Percentiles rank a stretch among this genome's conserved stretches.
Conservation (phyloP, 768 basidiomycete species). For the Trametes cinnabarina region DNA sequence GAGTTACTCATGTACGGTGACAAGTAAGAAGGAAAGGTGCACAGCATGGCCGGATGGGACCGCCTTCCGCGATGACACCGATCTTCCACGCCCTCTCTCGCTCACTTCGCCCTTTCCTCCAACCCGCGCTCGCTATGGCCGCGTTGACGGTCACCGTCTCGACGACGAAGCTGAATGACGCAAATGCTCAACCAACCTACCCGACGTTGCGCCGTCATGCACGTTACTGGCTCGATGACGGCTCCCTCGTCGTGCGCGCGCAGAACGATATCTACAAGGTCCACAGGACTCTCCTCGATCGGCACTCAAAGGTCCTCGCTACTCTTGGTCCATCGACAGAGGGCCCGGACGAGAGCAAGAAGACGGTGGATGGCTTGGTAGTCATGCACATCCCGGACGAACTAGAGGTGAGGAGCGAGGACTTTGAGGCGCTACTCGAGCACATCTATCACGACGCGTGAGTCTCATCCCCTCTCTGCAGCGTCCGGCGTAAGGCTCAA, state of each 20-base stretch:
- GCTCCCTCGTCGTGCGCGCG: conserved; percentile 51
- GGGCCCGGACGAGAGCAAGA: neutral
- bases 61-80: conserved; percentile 3
- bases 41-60: neutral
- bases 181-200: neutral
- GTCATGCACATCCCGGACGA: conserved; percentile 37
- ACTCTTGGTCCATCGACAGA: conserved; percentile 10
- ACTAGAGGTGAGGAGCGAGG: conserved; percentile 39
- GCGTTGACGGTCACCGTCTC: conserved; percentile 7
- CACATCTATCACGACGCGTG: conserved; percentile 70
- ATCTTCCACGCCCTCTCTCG: neutral
- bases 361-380: conserved; percentile 1
- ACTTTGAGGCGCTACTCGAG: conserved; percentile 57
- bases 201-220: conserved; percentile 36
- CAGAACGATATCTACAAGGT: conserved; percentile 52
- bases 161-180: neutral
- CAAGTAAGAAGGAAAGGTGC: neutral
- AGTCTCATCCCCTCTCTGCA: conserved; percentile 31
- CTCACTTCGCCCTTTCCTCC: neutral
- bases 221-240: conserved; percentile 67
- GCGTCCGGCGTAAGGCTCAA: conserved; percentile 7
- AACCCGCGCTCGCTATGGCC: neutral
- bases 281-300: conserved; percentile 49
- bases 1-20: neutral
- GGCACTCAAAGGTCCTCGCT: conserved; percentile 43